Evolutionary conservation across 352 stramenopile species (phyloP), one percentile per base, ranked within the genome.

Genomic region (Pythium chondricola): DNA sequence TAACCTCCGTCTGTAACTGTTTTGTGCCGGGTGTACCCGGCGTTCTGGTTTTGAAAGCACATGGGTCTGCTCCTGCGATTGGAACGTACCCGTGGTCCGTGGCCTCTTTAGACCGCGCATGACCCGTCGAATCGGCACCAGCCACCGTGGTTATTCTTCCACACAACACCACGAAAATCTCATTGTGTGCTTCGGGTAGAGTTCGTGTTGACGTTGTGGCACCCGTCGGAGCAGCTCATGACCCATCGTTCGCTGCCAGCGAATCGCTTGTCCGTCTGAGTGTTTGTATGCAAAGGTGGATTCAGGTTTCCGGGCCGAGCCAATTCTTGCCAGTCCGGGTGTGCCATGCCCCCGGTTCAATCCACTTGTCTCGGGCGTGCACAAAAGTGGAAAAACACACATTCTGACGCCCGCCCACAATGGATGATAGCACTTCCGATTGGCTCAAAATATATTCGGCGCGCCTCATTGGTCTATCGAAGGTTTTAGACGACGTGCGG

Each of bases 331-430:
- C 45, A 61, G 43, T 44, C 11, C n/a, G 53, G 17, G 30, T 36
- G 26, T 26, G 53, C 53, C 41, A 61, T 35, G 22, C 18, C 44
- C 32, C 27, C 14, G 35, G 33, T 10, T 30, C 31, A 26, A 25
- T 43, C 18, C 49, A 22, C 50, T 58, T n/a, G n/a, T n/a, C n/a
- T n/a, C n/a, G n/a, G n/a, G n/a, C 43, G 42, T 35, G 40, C 41
- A 58, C 35, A 63, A 58, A 55, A 29, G 38, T 55, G 48, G 47
- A 63, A 55, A 50, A 56, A 58, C 56, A 55, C 48, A 55, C 56
- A 58, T 46, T 63, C 53, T 21, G 30, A 18, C n/a, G n/a, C n/a
- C 44, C 31, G 44, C 20, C 29, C 13, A 20, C 37, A 39, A 13
- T 30, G 16, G 35, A 20, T 39, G 18, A 29, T 16, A 17, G 21